Conservation (phyloP, 441 rosid species). For the Rhodomyrtus psidioides region DNA sequence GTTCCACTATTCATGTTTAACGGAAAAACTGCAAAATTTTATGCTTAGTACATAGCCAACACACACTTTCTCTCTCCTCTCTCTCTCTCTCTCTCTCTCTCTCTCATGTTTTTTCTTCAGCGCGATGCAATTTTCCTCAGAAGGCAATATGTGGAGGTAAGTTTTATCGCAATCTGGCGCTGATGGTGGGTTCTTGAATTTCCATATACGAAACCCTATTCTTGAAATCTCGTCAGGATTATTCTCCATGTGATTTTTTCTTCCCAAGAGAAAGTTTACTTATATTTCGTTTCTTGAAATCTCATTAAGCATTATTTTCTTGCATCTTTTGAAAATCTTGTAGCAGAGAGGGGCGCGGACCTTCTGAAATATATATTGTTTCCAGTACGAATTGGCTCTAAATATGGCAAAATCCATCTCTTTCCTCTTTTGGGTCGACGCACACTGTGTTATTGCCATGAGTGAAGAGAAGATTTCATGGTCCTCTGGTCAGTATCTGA, state of each 20-base stretch:
- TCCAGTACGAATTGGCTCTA: not conserved
- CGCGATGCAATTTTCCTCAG: not conserved
- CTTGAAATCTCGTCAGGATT: too few relatives aligned
- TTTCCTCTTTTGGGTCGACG: slow-evolving; percentile 23
- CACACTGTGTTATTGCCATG: slow-evolving; percentile 9
- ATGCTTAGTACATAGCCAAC: not conserved
- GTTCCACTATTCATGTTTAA: slow-evolving; percentile 17
- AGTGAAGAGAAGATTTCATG: not conserved
- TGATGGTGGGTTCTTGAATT: not conserved
- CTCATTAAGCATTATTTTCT: not conserved
- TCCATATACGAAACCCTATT: not conserved
- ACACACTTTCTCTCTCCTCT: not conserved
- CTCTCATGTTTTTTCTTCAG: not conserved
- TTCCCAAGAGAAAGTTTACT: not conserved
- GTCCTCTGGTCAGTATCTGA: not conserved
- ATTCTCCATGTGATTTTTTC: too few relatives aligned
- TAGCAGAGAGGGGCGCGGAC: not conserved
- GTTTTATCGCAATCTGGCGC: not conserved
- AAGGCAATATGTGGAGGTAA: not conserved
- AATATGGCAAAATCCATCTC: slow-evolving; percentile 20
- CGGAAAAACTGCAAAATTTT: slow-evolving; percentile 20
- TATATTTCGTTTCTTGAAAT: not conserved
- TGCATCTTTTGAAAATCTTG: not conserved
- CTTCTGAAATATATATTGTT: not conserved
- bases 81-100: not conserved